Evolutionary conservation across 441 rosid species (phyloP).

Genomic region (Arabidopsis hybrid): DNA sequence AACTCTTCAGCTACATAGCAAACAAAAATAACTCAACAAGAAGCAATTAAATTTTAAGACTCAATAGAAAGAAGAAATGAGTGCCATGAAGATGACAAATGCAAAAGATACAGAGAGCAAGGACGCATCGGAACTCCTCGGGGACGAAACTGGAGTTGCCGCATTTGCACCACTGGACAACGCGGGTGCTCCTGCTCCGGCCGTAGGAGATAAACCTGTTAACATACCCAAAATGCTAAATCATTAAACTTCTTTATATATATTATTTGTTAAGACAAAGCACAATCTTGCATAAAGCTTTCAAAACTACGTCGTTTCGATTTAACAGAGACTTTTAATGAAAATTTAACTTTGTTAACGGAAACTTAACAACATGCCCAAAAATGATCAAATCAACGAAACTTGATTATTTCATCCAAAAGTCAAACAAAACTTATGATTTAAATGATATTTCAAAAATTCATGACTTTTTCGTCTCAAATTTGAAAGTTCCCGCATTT

Average conservation of each 20-base stretch:
- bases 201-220: constrained; percentile 35
- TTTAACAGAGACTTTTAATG: no score
- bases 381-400: no score
- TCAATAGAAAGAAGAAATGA: constrained; percentile 31
- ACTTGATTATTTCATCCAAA: no score
- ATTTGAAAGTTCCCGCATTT: no score
- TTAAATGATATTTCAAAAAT: no score
- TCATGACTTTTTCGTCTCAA: no score
- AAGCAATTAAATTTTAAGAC: constrained; percentile 3
- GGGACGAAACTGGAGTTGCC: constrained; percentile 24
- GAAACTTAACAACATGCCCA: no score
- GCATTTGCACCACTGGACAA: constrained; percentile 22
- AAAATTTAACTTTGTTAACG: no score
- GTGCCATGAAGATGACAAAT: constrained; percentile 10
- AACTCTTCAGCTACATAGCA: constrained; percentile 1
- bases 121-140: constrained; percentile 32
- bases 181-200: constrained; percentile 26
- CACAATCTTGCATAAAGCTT: no score
- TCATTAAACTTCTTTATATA: no score
- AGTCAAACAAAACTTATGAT: no score
- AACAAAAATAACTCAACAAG: constrained; percentile 11
- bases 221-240: constrained; percentile 1
- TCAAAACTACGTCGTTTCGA: no score
- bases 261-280: background rate
- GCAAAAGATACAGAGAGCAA: constrained; percentile 21